Evolutionary conservation across 768 basidiomycete species (phyloP).

Genomic region (Gloeostereum incarnatum): DNA sequence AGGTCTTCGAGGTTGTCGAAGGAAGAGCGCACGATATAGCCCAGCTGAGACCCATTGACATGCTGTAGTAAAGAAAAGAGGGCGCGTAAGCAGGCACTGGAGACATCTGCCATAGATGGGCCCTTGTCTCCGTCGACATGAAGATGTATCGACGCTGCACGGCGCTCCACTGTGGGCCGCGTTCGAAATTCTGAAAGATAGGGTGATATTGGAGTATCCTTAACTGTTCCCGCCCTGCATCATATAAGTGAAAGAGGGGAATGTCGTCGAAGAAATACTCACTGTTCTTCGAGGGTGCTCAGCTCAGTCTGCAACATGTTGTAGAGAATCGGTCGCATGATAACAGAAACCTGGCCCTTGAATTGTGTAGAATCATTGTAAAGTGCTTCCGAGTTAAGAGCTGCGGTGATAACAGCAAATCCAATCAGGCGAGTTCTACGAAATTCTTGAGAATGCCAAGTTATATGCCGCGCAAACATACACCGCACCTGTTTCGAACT

Average conservation of each 20-base stretch:
- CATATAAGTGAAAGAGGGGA: constrained; percentile 7
- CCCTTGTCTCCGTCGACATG: constrained; percentile 87
- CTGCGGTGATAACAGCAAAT: constrained; percentile 72
- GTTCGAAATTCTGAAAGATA: constrained; percentile 82
- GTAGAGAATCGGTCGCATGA: constrained; percentile 63
- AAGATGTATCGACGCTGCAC: constrained; percentile 83
- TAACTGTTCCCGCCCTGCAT: constrained; percentile 48
- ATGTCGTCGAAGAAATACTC: constrained; percentile 16
- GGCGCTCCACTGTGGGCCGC: constrained; percentile 67
- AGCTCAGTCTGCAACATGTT: constrained; percentile 59
- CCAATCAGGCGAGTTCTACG: constrained; percentile 77
- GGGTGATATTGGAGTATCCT: constrained; percentile 63
- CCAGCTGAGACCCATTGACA: constrained; percentile 69
- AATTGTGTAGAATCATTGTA: constrained; percentile 69
- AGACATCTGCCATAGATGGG: constrained; percentile 64
- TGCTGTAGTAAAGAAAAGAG: constrained; percentile 66
- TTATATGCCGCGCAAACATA: background rate
- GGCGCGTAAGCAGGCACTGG: constrained; percentile 63
- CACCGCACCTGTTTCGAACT: constrained; percentile 56
- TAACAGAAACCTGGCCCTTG: constrained; percentile 54
- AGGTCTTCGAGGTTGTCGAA: constrained; percentile 59
- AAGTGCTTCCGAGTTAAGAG: constrained; percentile 76
- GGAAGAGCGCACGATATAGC: constrained; percentile 60
- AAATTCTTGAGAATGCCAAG: too few species aligned
- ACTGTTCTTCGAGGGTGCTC: constrained; percentile 61